These are phyloP conservation scores for Cutaneotrichosporon sp. DNA, from an alignment of 1,284 basidiomycete genomes.

Conservation along the genomic window DNA sequence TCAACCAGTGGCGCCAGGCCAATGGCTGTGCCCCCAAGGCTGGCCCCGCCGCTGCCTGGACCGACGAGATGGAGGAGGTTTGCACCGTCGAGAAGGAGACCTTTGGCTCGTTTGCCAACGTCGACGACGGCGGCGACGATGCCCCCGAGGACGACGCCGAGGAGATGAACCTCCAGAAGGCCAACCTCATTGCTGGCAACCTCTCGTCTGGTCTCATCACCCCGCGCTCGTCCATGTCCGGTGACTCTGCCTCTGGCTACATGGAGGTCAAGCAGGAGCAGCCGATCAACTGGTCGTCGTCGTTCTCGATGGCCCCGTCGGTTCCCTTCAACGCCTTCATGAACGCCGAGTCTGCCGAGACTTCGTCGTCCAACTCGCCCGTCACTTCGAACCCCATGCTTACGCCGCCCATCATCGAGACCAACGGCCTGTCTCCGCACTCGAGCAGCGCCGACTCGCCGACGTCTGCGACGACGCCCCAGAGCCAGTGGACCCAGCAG, in stretches of 20 bases:
- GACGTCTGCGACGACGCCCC: constrained; percentile 4
- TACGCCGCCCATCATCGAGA: constrained; percentile 25
- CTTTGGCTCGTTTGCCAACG: constrained; percentile 44
- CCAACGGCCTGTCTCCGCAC: constrained; percentile 31
- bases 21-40: constrained; percentile 55
- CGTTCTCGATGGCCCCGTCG: constrained; percentile 9
- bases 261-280: background rate
- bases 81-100: constrained; percentile 45
- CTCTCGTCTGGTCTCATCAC: constrained; percentile 26
- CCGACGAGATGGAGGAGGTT: constrained; percentile 43
- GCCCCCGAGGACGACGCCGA: constrained; percentile 34
- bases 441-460: constrained; percentile 15
- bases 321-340: constrained; percentile 28
- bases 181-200: constrained; percentile 17
- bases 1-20: constrained; percentile 80
- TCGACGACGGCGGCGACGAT: constrained; percentile 32
- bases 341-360: constrained; percentile 23
- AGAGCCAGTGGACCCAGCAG: constrained; percentile 20
- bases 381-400: constrained; percentile 24
- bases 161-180: constrained; percentile 25
- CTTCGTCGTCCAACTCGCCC: constrained; percentile 20
- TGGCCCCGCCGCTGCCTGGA: constrained; percentile 53
- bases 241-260: constrained; percentile 1
- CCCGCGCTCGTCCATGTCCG: constrained; percentile 31
- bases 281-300: constrained; percentile 5